Conservation (phyloP, 345 rosid species). For the Angophora floribunda region DNA sequence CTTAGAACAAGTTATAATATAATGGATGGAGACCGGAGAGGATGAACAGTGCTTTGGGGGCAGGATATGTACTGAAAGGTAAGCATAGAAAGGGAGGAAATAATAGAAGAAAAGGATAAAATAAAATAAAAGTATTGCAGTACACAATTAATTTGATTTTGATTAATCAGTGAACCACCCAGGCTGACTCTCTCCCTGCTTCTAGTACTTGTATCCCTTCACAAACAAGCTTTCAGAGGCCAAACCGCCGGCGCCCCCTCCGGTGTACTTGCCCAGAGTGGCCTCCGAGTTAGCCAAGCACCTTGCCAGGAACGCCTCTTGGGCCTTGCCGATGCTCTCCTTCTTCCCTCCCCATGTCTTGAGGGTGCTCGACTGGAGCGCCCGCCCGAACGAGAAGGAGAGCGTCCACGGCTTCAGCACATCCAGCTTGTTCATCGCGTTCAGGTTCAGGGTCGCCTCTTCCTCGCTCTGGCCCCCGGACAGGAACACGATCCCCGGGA, state of each 20-base stretch:
- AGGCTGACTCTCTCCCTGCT: neutral
- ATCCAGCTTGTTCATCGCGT: conserved; percentile 82
- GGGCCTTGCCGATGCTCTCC: conserved; percentile 68
- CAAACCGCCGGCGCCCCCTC: conserved; percentile 44
- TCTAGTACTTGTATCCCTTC: conserved; percentile 75
- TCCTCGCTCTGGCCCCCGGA: conserved; percentile 93
- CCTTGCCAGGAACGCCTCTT: conserved; percentile 55
- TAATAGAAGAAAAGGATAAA: neutral
- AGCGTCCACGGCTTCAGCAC: conserved; percentile 87
- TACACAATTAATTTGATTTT: neutral
- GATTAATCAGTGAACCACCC: neutral
- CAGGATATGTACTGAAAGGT: neutral
- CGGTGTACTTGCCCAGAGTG: conserved; percentile 59
- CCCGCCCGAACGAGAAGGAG: conserved; percentile 93
- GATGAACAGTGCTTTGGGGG: neutral
- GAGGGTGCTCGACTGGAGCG: conserved; percentile 90
- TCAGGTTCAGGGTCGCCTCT: conserved; percentile 69
- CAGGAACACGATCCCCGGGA: conserved; percentile 81
- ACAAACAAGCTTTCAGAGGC: conserved; percentile 85
- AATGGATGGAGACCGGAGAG: neutral
- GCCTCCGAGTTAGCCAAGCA: conserved; percentile 89
- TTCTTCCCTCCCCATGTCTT: conserved; percentile 86
- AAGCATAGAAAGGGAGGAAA: neutral
- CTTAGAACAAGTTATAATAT: neutral
- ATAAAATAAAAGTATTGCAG: neutral